Evolutionary conservation across 2,329 filamentous ascomycete species (phyloP).

Genomic region (Lecanicillium sp.): DNA sequence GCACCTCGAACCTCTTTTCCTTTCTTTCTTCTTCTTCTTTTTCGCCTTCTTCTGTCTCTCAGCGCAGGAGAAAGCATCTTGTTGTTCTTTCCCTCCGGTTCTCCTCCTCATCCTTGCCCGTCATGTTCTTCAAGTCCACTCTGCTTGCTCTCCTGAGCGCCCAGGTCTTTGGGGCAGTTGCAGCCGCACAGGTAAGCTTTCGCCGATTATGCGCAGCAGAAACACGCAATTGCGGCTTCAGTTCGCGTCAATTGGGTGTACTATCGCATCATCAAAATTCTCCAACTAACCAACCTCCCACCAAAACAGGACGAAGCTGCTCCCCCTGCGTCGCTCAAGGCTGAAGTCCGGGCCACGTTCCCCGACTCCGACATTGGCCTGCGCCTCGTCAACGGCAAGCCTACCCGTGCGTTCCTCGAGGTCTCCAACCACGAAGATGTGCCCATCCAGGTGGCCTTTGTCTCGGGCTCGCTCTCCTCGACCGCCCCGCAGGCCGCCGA

Average conservation of each 20-base stretch:
- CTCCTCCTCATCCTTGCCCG: slow-evolving; percentile 6
- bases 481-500: slow-evolving; percentile 42
- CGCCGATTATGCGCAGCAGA: too few relatives aligned
- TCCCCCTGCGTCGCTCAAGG: slow-evolving; percentile 37
- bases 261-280: too few relatives aligned
- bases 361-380: slow-evolving; percentile 77
- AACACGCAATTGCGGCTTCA: too few relatives aligned
- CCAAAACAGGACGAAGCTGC: slow-evolving; percentile 10
- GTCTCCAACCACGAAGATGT: slow-evolving; percentile 76
- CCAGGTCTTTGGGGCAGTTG: slow-evolving; percentile 53
- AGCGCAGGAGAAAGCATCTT: not conserved
- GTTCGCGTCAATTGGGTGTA: too few relatives aligned
- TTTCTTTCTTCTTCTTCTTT: slow-evolving; percentile 7
- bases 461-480: slow-evolving; percentile 65
- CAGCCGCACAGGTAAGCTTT: slow-evolving; percentile 39
- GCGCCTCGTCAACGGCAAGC: slow-evolving; percentile 87
- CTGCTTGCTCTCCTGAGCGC: slow-evolving; percentile 64
- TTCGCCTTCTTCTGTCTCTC: not conserved
- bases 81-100: slow-evolving; percentile 7
- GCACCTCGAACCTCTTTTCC: slow-evolving; percentile 8
- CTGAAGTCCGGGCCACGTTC: slow-evolving; percentile 56
- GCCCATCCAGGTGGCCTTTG: slow-evolving; percentile 65
- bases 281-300: too few relatives aligned
- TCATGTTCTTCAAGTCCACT: slow-evolving; percentile 69
- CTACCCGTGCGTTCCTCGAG: slow-evolving; percentile 74